Base-by-base conservation (phyloP, 2,329 filamentous ascomycete genomes). In the Pseudopyricularia javanii region DNA sequence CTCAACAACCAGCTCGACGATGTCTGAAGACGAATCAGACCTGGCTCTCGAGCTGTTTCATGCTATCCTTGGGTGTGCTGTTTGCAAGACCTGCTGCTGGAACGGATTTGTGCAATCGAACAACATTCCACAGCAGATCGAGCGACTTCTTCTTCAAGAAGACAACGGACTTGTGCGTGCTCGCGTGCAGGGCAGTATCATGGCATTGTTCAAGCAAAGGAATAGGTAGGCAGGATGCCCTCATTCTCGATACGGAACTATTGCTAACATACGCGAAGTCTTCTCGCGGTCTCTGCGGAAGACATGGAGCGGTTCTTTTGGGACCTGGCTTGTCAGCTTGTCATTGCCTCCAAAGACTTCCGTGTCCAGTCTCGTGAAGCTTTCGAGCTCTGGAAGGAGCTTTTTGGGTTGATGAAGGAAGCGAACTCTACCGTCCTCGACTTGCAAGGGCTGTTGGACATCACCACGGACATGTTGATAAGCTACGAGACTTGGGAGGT, bases 221-320 rank as follows among this genome's bases (percentile, higher is more conserved):
- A 53, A 54, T 43, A 54, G 52, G 55, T 28, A 24, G 59, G 51
- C 50, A 4, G 4, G 15, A 7, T 22, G 14, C 7, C 3, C 11
- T 11, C 12, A 7, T 30, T 37, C 34, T 20, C 7, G 15, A 7
- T 9, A n/a, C 30, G 32, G 32, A 37, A 37, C 14, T 15, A 12
- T 17, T 50, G 22, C 33, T 35, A 26, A 37, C 22, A 37, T n/a
- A 28, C 11, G 4, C 26, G 22, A 55, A 55, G 62, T 54, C 56
- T 59, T 55, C 56, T 59, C 5, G 56, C 58, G 14, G 62, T 69
- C 12, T 60, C 61, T 9, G 60, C 68, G 3, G 56, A 64, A 3
- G 67, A 69, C 12, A 72, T 77, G 52, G 66, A 69, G 14, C 62
- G 67, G 15, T 67, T 73, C 33, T 73, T 79, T 55, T 78, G 75